These are phyloP conservation scores for Alternaria metachromatica DNA, from an alignment of 2,329 filamentous ascomycete species.

Conservation along the genomic window DNA sequence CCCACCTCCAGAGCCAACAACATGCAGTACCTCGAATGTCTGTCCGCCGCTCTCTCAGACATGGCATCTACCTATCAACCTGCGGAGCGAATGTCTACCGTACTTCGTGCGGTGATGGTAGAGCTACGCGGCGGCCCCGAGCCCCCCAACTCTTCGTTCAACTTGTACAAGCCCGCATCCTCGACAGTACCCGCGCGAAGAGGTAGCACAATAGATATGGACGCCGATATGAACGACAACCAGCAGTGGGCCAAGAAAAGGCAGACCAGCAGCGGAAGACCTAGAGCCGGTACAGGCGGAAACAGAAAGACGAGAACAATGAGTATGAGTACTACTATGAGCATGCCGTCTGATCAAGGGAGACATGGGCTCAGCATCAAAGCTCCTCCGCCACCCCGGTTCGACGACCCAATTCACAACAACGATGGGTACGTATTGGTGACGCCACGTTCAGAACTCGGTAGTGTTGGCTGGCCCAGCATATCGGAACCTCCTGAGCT, in stretches of 20 bases:
- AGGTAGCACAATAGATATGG: conserved; percentile 32
- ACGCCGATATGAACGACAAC: conserved; percentile 10
- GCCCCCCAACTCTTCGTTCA: conserved; percentile 16
- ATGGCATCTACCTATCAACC: conserved; percentile 63
- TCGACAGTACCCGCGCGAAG: conserved; percentile 39
- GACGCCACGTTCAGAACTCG: conserved; percentile 37
- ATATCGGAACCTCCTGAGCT: conserved; percentile 21
- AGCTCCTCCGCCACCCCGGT: conserved; percentile 16
- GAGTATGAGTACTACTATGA: conserved; percentile 3
- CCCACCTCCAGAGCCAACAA: conserved; percentile 48
- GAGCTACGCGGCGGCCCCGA: conserved; percentile 50
- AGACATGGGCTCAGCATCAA: conserved; percentile 31
- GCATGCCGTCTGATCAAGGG: conserved; percentile 3
- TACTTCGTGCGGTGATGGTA: conserved; percentile 61
- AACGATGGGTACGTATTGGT: conserved; percentile 41
- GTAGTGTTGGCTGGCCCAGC: conserved; percentile 24
- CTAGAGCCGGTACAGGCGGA: conserved; percentile 23
- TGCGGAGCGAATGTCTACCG: conserved; percentile 60
- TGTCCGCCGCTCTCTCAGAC: conserved; percentile 59
- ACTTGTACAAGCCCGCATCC: conserved; percentile 36
- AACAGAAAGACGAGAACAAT: conserved; percentile 3
- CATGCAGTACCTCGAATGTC: conserved; percentile 61
- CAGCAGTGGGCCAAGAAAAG: conserved; percentile 30
- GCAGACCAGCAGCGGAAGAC: conserved; percentile 28
- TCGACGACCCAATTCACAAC: conserved; percentile 13